Evolutionary conservation across 108 stramenopile genomes (phyloP), one percentile per base, ranked within the genome.

Genomic region (Nannochloropsis gaditana): DNA sequence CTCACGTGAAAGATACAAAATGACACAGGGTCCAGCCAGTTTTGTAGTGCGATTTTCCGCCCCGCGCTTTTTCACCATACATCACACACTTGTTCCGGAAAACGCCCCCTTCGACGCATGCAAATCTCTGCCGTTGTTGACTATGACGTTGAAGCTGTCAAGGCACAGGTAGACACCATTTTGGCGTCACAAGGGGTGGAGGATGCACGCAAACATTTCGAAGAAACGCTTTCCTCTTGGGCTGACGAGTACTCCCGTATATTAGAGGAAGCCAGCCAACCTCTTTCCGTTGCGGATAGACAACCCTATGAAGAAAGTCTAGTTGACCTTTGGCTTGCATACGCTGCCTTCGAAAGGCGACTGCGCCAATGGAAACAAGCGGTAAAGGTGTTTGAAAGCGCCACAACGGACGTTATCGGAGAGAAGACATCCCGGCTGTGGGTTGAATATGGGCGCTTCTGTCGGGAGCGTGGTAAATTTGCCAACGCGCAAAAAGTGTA

Each of bases 401-500:
- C 82, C 45, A 43, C 45, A n/a, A 82, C 44, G 17, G 82, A 82
- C 21, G 45, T 45, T 15, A 82, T 82, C 21, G 82, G 44, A 82
- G 43, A 43, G 44, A 43, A 82, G 45, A 19, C 82, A 15, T 21
- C 82, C 82, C 15, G 19, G 0, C 19, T 82, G 4, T 82, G 43
- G 43, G 45, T 82, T 15, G 43, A 43, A 9, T 82, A 82, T 21
- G 82, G 44, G 19, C 44, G 45, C 44, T 82, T 82, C 19, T 82
- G 82, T 82, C 43, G 82, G 4, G 82, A 43, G 21, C 82, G 82
- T n/a, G 82, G 82, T 4, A 82, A 82, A 21, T 5, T 82, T 9
- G 43, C 82, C 45, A 82, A 82, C 45, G 82, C 82, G 6, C 82
- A 82, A 82, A 82, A 82, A 82, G 45, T 82, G 6, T 82, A 82